phyloP scores from a whole-genome alignment of 192 early-diverging fungal species.

The Linnemannia elongata region DNA sequence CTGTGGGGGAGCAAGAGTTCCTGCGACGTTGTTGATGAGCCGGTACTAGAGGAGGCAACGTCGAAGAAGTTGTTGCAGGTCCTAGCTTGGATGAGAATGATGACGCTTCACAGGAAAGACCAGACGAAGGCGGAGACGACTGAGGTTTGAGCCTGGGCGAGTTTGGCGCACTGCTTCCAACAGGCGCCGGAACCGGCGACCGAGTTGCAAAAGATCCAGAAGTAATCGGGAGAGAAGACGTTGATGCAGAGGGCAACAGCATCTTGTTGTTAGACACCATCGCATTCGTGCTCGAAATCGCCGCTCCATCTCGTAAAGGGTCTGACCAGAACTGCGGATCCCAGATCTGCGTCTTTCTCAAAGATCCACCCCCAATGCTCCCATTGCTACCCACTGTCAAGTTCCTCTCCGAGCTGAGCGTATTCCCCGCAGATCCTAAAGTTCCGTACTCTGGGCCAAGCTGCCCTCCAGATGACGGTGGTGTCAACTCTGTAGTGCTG shows the following conservation, averaged over 20 bases:
- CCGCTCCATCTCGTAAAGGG: background rate
- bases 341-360: conserved; percentile 33
- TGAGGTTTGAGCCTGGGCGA: background rate
- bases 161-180: background rate
- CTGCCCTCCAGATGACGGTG: background rate
- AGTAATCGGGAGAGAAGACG: conserved; percentile 4
- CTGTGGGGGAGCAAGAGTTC: conserved; percentile 6
- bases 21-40: background rate
- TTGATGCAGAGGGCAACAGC: background rate
- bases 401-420: conserved; percentile 25
- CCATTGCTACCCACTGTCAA: conserved; percentile 20
- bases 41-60: background rate
- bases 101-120: background rate
- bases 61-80: background rate
- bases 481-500: conserved; percentile 1
- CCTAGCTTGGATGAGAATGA: background rate
- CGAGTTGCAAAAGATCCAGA: background rate
- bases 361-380: background rate
- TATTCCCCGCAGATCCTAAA: conserved; percentile 11
- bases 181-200: background rate
- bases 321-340: conserved; percentile 44
- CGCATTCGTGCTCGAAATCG: background rate
- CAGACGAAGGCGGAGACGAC: background rate
- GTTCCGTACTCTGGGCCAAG: background rate
- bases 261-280: too few species aligned